Base-by-base conservation (phyloP, 805 yeast genomes). In the Suhomyces faveliae region DNA sequence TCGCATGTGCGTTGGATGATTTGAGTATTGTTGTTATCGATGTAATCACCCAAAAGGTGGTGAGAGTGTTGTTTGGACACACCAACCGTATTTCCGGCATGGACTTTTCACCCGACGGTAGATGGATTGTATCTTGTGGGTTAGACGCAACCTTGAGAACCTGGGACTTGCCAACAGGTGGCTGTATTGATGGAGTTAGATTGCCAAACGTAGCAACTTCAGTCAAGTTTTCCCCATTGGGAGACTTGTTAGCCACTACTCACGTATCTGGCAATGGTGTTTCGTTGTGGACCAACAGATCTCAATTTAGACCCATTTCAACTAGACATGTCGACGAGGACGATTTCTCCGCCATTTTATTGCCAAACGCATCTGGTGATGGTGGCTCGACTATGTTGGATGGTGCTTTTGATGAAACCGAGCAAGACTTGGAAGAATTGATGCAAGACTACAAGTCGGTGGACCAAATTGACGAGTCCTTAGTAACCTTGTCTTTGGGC, bases 151-250 rank as follows among this genome's bases (percentile, higher is more conserved):
- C 98, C 0, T 74, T 94, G 42, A 80, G 99, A 60, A 89, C 97
- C 0, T 94, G 98, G 98, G 98, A 94, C 65, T 78, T 94, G 50
- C 98, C 98, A 37, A 87, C 97, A 1, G 98, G 99, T 42, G 89
- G 91, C 1, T 92, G 98, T 66, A 89, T 94, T 48, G 99, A 94
- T 70, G 97, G 97, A 52, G 83, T 92, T 13, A 70, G 73, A 45
- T 77, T 94, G 21, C 82, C 85, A 1, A 81, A 77, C 56, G 91
- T 90, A n/a, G 96, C 86, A 3, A 89, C 97, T 0, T 73, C 79
- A 46, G 74, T 95, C 25, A 81, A 84, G 59, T 79, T 94, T 53
- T 87, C 97, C 12, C 95, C 95, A 2, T 76, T 83, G 47, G 96
- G 96, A 39, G 97, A 94, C 56, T 81, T 84, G 65, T 74, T 94